These are phyloP conservation scores for Gloeopeniophorella convolvens DNA, from an alignment of 768 basidiomycete species.

Conservation along the genomic window DNA sequence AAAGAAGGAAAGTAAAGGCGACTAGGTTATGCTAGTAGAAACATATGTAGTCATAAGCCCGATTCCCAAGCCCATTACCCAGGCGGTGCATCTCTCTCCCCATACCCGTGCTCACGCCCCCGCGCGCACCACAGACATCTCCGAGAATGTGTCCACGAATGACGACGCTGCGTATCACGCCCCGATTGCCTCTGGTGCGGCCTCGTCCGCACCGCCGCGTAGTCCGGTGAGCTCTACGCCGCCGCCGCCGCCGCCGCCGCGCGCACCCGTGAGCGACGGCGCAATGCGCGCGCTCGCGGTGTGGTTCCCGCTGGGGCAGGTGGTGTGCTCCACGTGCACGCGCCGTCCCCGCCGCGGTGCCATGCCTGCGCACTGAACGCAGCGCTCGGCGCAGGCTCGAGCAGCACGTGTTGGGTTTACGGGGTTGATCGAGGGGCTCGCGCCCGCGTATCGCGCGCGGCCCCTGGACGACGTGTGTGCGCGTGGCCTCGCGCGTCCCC, in stretches of 20 bases:
- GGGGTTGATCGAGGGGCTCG: background rate
- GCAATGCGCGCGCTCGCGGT: background rate
- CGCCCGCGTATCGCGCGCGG: background rate
- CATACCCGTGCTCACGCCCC: background rate
- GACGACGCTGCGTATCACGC: background rate
- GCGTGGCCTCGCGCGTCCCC: background rate
- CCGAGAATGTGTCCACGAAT: background rate
- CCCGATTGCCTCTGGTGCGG: background rate
- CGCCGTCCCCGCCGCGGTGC: too few relatives aligned
- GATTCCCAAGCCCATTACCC: too few relatives aligned
- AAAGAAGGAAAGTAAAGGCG: too few relatives aligned
- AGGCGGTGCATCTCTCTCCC: background rate
- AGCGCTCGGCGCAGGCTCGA: background rate
- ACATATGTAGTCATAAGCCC: too few relatives aligned
- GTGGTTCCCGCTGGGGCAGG: conserved; percentile 1
- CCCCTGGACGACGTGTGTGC: conserved; percentile 3
- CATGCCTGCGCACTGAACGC: too few relatives aligned
- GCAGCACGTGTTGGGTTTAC: background rate
- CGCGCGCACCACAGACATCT: background rate
- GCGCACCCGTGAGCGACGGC: background rate
- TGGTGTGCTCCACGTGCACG: background rate
- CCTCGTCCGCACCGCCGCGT: background rate
- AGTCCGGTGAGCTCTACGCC: conserved; percentile 1
- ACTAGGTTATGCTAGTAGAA: too few relatives aligned
- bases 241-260: too few relatives aligned